These are phyloP conservation scores for Choanephora cucurbitarum DNA, from an alignment of 371 early-diverging fungal species.

Conservation along the genomic window DNA sequence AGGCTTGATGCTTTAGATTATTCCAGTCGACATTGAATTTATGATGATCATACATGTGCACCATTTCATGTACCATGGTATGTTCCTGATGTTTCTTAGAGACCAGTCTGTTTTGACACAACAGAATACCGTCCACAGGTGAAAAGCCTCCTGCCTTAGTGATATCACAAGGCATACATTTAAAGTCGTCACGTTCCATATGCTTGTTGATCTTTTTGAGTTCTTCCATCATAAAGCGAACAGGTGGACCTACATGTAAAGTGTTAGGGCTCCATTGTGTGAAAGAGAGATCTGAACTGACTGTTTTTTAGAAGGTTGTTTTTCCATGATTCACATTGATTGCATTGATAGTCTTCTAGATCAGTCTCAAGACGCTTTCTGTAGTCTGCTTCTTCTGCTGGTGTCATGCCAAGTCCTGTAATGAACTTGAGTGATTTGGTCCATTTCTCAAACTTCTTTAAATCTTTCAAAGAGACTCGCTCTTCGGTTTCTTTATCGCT, in stretches of 20 bases:
- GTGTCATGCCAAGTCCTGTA: conserved; percentile 66
- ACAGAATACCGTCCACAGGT: conserved; percentile 74
- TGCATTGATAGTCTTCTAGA: conserved; percentile 55
- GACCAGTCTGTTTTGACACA: conserved; percentile 83
- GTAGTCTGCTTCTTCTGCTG: conserved; percentile 42
- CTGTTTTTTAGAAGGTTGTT: conserved; percentile 72
- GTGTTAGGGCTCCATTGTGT: too few species aligned
- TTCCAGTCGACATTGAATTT: conserved; percentile 83
- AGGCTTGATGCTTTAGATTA: conserved; percentile 89
- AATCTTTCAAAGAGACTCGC: conserved; percentile 30
- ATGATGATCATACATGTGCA: conserved; percentile 94
- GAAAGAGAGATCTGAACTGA: too few species aligned
- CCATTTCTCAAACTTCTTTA: conserved; percentile 60
- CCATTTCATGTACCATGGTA: conserved; percentile 93
- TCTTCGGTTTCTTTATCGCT: conserved; percentile 7
- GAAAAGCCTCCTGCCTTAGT: conserved; percentile 83
- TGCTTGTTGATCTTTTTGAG: conserved; percentile 71
- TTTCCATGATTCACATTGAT: conserved; percentile 73
- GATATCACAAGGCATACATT: conserved; percentile 81
- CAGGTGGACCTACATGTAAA: conserved; percentile 85
- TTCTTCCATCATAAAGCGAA: conserved; percentile 82
- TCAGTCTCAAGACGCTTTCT: conserved; percentile 43
- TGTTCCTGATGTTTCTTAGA: conserved; percentile 80
- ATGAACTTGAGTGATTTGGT: conserved; percentile 54
- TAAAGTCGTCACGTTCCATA: conserved; percentile 61